A percentile compares a stretch with the other conserved stretches of the same genome.
Conservation (phyloP, 805 yeast species). For the Cyberlindnera lachancei region DNA sequence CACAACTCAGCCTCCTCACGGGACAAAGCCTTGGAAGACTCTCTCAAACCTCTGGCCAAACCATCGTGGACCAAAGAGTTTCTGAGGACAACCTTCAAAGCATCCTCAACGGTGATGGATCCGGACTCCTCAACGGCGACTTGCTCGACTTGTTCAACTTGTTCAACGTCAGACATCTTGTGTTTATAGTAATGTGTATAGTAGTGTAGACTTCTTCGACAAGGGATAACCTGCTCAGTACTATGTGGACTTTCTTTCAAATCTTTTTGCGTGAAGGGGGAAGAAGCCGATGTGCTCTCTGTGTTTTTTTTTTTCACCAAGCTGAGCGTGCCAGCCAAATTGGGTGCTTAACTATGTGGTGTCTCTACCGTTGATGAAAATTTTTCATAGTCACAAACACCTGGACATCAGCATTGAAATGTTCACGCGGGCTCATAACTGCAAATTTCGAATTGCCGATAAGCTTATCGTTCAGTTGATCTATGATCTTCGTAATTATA, state of each 20-base stretch:
- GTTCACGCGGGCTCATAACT: no score
- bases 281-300: no score
- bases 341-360: no score
- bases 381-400: conserved; percentile 13
- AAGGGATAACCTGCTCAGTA: conserved; percentile 52
- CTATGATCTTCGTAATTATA: no score
- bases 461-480: no score
- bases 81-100: conserved; percentile 96
- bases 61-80: conserved; percentile 98
- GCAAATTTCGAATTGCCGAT: no score
- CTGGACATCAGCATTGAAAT: conserved; percentile 9
- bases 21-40: conserved; percentile 97
- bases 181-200: conserved; percentile 17
- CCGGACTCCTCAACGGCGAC: conserved; percentile 83
- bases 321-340: no score
- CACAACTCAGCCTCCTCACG: conserved; percentile 96
- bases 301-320: no score
- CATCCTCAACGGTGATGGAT: conserved; percentile 94
- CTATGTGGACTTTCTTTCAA: conserved; percentile 13
- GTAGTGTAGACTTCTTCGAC: conserved; percentile 64
- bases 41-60: conserved; percentile 99
- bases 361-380: conserved; percentile 6
- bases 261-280: no score
- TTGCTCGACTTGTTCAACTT: conserved; percentile 75
- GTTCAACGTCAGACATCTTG: conserved; percentile 88